Evolutionary conservation across 352 stramenopile genomes (phyloP), one percentile per base, ranked within the genome.

Genomic region (Pythium apleroticum): DNA sequence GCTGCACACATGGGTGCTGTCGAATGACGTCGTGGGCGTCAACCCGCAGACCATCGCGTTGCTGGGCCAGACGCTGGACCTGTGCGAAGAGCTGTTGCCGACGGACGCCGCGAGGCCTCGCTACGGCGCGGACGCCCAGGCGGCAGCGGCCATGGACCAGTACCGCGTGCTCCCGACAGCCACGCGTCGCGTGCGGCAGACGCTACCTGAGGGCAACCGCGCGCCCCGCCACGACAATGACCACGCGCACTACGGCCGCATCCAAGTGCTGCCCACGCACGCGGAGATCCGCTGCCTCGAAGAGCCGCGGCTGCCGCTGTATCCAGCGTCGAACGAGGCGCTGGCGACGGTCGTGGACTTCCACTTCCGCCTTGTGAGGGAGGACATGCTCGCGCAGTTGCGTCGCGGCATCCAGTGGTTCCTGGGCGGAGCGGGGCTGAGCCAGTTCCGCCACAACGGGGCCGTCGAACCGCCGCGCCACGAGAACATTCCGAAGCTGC

Each of bases 161-260:
- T 67, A 67, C 41, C 28, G 54, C 28, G 46, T 61, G 20, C 52
- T n/a, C 8, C 41, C 30, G 12, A 8, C 55, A 24, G 52, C 37
- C 22, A 50, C 27, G 25, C 49, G 52, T 1, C 53, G 56, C 33
- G 11, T 27, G 10, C 30, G n/a, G 15, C 20, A 20, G 28, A 28
- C 8, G 5, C 20, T 52, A 20, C 49, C 14, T 10, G 41, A 56
- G 5, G n/a, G 35, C 4, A 41, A 57, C 11, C 27, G 31, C 25
- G 61, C 61, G 7, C 68, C 58, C 19, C 59, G 62, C 39, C 68
- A 75, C 45, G 68, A 75, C 58, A 75, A 75, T n/a, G 68, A 71
- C 54, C n/a, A 52, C 10, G 15, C 31, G 4, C 31, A 69, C 48
- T 68, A 63, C 57, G 28, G 56, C 6, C 14, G 53, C 2, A 46